Base-by-base conservation (phyloP, 805 yeast genomes). In the Suhomyces prunicola region DNA sequence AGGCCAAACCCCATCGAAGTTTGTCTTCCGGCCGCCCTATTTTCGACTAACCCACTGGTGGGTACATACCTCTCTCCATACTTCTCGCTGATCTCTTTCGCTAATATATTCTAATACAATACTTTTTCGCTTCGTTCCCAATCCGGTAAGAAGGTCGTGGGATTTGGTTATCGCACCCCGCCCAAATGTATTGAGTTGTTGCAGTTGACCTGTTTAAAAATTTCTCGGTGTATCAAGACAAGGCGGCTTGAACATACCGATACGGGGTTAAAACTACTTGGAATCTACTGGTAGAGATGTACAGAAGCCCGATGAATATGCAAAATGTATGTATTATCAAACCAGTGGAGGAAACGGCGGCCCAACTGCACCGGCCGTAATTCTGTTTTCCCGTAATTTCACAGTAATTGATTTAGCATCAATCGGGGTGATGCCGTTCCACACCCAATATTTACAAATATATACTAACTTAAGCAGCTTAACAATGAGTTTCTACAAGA, bases 21-120 rank as follows among this genome's bases (percentile, higher is more conserved):
- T 54, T 55, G n/a, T 59, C 62, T 8, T 57, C 55, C n/a, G 62
- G 60, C 19, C 58, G 60, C 31, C 49, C 57, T 4, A 51, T 57
- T 3, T 57, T 57, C 47, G 35, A 55, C 6, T 57, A 19, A 19
- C n/a, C 42, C 42, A 33, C 42, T 39, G 42, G 42, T 39, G 42
- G 42, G 42, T 12, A 12, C 22, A 15, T 36, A 33, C 13, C 10
- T 17, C n/a, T 39, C 23, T 39, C 23, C 19, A 19, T 39, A 39
- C 7, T 3, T 6, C 9, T 35, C 9, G 19, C 40, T 35, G n/a
- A 35, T 33, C 27, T 7, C 27, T 26, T 27, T 27, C 29, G 29
- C 29, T 27, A 9, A 27, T 8, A 27, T 27, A 9, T 9, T 27
- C 29, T 27, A 9, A 27, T 36, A 5, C 6, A 33, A 33, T 33